Conservation (phyloP, 805 yeast species). For the Wickerhamomyces strasburgensis region DNA sequence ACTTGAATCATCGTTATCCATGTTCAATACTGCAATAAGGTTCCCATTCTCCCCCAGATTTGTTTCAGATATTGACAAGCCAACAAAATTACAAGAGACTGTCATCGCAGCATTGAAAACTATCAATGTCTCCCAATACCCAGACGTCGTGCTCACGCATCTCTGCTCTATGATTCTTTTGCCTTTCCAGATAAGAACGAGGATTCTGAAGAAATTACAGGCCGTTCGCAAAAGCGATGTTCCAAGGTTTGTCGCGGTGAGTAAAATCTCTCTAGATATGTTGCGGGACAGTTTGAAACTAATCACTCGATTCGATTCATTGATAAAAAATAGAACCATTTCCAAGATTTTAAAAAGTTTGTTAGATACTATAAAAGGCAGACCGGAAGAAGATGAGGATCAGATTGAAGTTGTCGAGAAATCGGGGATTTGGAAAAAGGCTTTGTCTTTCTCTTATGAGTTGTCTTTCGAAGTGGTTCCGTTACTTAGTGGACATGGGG, state of each 20-base stretch:
- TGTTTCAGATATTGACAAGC: constrained; percentile 47
- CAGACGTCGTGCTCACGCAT: constrained; percentile 48
- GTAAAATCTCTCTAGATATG: constrained; percentile 41
- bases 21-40: constrained; percentile 60
- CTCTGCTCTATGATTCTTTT: constrained; percentile 47
- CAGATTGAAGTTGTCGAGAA: constrained; percentile 9
- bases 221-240: constrained; percentile 36
- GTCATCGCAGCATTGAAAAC: constrained; percentile 46
- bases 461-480: constrained; percentile 29
- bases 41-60: constrained; percentile 68
- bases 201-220: constrained; percentile 51
- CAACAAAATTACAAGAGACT: constrained; percentile 59
- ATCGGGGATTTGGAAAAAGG: constrained; percentile 50
- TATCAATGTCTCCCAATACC: constrained; percentile 28
- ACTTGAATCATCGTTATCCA: constrained; percentile 47
- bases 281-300: constrained; percentile 34
- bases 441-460: constrained; percentile 36
- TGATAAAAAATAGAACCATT: constrained; percentile 42
- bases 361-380: constrained; percentile 45
- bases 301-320: constrained; percentile 27
- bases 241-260: constrained; percentile 60
- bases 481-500: constrained; percentile 12
- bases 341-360: constrained; percentile 43
- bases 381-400: constrained; percentile 31
- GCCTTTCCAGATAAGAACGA: constrained; percentile 57